These are phyloP conservation scores for Podospora fimiseda DNA, from an alignment of 495 filamentous ascomycete species.

Conservation along the genomic window DNA sequence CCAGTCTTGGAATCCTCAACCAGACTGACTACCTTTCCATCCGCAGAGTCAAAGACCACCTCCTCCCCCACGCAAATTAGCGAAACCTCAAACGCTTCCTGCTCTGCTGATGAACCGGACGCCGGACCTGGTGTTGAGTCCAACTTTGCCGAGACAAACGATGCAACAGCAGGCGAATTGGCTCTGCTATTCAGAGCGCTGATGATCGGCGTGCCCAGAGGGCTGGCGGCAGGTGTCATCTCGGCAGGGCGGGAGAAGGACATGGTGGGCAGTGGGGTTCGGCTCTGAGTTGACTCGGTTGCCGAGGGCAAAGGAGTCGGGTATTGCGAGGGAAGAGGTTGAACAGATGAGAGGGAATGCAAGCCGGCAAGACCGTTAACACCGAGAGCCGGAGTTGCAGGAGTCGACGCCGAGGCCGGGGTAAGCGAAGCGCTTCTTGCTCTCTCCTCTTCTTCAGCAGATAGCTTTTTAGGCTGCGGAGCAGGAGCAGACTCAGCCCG, in stretches of 20 bases:
- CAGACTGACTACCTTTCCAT: too few relatives aligned
- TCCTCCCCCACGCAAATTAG: not conserved
- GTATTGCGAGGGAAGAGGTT: not conserved
- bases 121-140: not conserved
- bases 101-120: not conserved
- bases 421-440: not conserved
- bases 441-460: not conserved
- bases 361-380: not conserved
- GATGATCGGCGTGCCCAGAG: slow-evolving; percentile 12
- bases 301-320: slow-evolving; percentile 1
- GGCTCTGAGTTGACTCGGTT: not conserved
- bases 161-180: slow-evolving; percentile 9
- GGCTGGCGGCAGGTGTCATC: not conserved
- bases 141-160: not conserved
- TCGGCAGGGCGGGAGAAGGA: not conserved
- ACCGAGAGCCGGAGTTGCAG: not conserved
- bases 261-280: not conserved
- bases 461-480: not conserved
- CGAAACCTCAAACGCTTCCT: not conserved
- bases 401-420: not conserved
- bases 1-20: slow-evolving; percentile 11
- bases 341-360: not conserved
- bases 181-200: slow-evolving; percentile 11
- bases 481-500: not conserved
- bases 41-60: not conserved